Evolutionary conservation across 768 basidiomycete species (phyloP).

Genomic region (Galerina marginata): DNA sequence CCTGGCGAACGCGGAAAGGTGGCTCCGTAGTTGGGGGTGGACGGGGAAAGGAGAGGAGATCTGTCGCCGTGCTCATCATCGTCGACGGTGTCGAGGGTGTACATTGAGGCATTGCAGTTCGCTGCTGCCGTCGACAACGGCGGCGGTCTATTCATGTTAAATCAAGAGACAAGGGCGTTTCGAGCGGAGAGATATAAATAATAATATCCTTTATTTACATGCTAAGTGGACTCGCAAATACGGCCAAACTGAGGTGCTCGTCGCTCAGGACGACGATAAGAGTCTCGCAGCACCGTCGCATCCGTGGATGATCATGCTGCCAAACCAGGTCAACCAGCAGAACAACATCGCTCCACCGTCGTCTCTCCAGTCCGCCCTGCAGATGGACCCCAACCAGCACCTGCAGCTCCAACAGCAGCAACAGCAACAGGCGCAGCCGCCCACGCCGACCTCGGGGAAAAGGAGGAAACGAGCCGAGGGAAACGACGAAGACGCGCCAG

Average conservation of each 20-base stretch:
- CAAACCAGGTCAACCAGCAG: constrained; percentile 37
- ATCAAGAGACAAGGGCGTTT: not conserved
- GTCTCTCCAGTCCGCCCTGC: constrained; percentile 64
- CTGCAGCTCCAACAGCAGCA: constrained; percentile 48
- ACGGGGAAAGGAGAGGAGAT: constrained; percentile 50
- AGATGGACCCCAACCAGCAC: constrained; percentile 71
- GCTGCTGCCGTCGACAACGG: constrained; percentile 16
- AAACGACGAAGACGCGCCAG: constrained; percentile 56
- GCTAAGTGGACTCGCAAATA: constrained; percentile 39
- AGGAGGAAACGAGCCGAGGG: constrained; percentile 63
- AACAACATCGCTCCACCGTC: constrained; percentile 41
- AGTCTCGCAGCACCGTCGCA: constrained; percentile 10
- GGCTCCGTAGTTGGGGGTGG: constrained; percentile 59
- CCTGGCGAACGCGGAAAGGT: constrained; percentile 44
- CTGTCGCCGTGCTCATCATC: constrained; percentile 33
- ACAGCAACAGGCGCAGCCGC: constrained; percentile 39
- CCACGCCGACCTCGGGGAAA: constrained; percentile 46
- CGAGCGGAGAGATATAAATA: not conserved
- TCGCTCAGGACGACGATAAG: constrained; percentile 39
- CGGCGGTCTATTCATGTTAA: constrained; percentile 19
- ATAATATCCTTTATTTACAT: constrained; percentile 19
- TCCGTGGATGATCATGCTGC: constrained; percentile 38
- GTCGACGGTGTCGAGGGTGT: constrained; percentile 68
- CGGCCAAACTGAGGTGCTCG: constrained; percentile 28
- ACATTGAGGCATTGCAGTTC: constrained; percentile 43